These are phyloP conservation scores for Rhizopus delemar DNA, from an alignment of 371 early-diverging fungal genomes.

Conservation along the genomic window DNA sequence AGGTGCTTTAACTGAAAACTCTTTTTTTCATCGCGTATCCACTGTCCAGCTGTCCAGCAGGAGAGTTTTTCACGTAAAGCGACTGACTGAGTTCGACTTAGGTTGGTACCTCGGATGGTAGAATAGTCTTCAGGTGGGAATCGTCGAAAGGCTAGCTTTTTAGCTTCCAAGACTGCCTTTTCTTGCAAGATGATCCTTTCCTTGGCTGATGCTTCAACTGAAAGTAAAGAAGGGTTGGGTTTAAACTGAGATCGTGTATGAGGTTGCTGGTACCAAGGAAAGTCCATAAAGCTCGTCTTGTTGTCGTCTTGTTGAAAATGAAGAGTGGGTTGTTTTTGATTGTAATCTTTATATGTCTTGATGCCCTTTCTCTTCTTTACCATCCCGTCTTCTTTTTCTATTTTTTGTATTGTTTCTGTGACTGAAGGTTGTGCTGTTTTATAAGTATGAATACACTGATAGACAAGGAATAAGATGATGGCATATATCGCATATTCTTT, in stretches of 20 bases:
- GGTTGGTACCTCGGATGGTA: slow-evolving; percentile 26
- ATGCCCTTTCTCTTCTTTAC: not conserved
- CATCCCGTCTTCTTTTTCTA: not conserved
- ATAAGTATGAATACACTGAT: not conserved
- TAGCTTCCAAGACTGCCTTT: slow-evolving; percentile 22
- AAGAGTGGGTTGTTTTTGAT: not conserved
- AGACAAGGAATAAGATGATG: not conserved
- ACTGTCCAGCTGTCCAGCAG: slow-evolving; percentile 33
- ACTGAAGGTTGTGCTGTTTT: not conserved
- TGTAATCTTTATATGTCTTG: not conserved
- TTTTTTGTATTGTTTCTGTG: not conserved
- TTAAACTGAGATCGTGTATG: slow-evolving; percentile 22
- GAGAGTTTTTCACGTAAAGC: slow-evolving; percentile 21
- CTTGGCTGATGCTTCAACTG: slow-evolving; percentile 12
- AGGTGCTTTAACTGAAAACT: slow-evolving; percentile 32
- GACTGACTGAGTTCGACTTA: slow-evolving; percentile 12
- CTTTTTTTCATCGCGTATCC: slow-evolving; percentile 22
- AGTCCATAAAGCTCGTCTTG: not conserved
- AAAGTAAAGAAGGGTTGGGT: slow-evolving; percentile 7
- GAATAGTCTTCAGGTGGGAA: slow-evolving; percentile 11
- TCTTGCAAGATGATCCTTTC: slow-evolving; percentile 21
- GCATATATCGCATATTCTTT: not conserved
- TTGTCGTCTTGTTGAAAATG: not conserved
- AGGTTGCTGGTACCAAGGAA: slow-evolving; percentile 30
- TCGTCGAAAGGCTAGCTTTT: slow-evolving; percentile 11